A percentile compares a stretch with the other conserved stretches of the same genome.
phyloP scores from a whole-genome alignment of 148 eudicot species.

The Heliosperma pusillum region DNA sequence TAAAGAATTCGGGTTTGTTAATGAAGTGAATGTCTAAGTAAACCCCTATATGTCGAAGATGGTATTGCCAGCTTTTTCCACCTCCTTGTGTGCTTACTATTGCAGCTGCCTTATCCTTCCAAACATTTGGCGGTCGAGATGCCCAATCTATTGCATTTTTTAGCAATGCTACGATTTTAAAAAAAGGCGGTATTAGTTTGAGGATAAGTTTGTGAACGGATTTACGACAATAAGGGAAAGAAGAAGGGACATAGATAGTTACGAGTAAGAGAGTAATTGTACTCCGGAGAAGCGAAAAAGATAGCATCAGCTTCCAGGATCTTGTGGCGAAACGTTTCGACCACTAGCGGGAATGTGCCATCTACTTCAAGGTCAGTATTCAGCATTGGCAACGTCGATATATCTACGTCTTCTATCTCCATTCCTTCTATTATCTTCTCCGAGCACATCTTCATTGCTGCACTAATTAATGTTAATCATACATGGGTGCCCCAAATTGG shows the following conservation, averaged over 20 bases:
- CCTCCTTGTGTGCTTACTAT: constrained; percentile 56
- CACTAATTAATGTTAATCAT: not conserved
- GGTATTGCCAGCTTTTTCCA: constrained; percentile 65
- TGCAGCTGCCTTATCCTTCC: constrained; percentile 80
- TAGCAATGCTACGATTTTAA: constrained; percentile 36
- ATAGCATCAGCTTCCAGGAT: constrained; percentile 56
- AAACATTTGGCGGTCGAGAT: constrained; percentile 73
- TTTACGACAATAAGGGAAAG: too few relatives aligned
- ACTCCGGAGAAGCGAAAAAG: constrained; percentile 84
- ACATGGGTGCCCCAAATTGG: too few relatives aligned
- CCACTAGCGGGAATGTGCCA: constrained; percentile 52
- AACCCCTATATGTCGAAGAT: constrained; percentile 81
- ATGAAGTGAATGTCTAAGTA: constrained; percentile 79
- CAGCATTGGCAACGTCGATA: constrained; percentile 58
- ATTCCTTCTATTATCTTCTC: constrained; percentile 46
- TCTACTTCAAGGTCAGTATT: constrained; percentile 66
- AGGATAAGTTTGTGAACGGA: too few relatives aligned
- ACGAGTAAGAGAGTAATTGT: constrained; percentile 85
- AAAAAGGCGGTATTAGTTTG: too few relatives aligned
- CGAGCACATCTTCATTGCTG: constrained; percentile 54
- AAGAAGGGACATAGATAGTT: too few relatives aligned
- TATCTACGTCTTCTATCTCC: constrained; percentile 65
- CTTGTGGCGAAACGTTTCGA: constrained; percentile 61
- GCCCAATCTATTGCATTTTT: constrained; percentile 93
- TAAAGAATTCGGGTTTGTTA: constrained; percentile 81